Evolutionary conservation across 108 stramenopile genomes (phyloP), one percentile per base, ranked within the genome.

Genomic region (Phaeodactylum tricornutum): DNA sequence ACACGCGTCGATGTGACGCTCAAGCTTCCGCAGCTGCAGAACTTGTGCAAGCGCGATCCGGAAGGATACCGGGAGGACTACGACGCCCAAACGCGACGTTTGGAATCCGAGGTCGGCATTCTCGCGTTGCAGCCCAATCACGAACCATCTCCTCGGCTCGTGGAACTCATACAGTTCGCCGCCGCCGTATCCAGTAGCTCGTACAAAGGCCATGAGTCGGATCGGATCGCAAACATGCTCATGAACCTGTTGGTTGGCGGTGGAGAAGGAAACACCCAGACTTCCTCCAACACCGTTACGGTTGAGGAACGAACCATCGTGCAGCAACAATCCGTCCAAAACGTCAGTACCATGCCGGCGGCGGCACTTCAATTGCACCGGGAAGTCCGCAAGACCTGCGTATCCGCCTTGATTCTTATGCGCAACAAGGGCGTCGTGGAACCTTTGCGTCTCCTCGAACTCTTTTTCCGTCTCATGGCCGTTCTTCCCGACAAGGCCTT

Each of bases 31-130:
- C 87, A 90, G 47, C 71, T 96, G 8, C 96, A 99, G 72, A 96
- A 96, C 60, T 57, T 96, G n/a, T 79, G 94, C 47, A 99, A 99
- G 62, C 79, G 96, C 9, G 95, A 96, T 47, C 93, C 95, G 14
- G 51, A 39, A 16, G 89, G 88, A 25, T 97, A 99, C 77, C 47
- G 61, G 25, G 94, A 95, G 29, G 98, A 99, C 61, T 99, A 96
- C 66, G 68, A 80, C 43, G 80, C 84, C 29, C 96, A 92, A 66
- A 62, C 75, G 39, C 87, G 77, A 11, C 79, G 87, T 22, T 63
- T 92, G 25, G 55, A 76, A 35, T 76, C 81, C 14, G 68, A 88
- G 52, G 67, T 79, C 25, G 59, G 55, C 19, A 84, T 94, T 49
- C 44, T 92, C 17, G 63, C 67, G 21, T 53, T 91, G 29, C 67